These are phyloP conservation scores for Physcomitrellopsis africana DNA, from an alignment of 225 moss, liverwort and hornwort genomes.

Conservation along the genomic window DNA sequence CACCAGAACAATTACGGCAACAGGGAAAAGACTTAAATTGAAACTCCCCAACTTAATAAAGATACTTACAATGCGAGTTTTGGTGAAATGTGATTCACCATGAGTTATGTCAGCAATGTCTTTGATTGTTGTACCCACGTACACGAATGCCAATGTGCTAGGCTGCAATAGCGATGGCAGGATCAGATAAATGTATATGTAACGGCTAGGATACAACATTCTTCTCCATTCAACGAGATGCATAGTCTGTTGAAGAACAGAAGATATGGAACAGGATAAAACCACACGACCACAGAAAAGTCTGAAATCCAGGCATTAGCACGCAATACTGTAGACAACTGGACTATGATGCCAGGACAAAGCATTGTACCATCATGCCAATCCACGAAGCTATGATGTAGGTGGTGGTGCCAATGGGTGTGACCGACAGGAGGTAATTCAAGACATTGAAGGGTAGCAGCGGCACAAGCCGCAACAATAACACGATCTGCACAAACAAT, in stretches of 20 bases:
- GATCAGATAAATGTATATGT: slow-evolving; percentile 4
- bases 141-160: slow-evolving; percentile 76
- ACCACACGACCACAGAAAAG: neutral
- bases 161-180: slow-evolving; percentile 56
- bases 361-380: slow-evolving; percentile 77
- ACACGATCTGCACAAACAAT: slow-evolving; percentile 57
- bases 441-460: slow-evolving; percentile 81
- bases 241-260: neutral
- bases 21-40: neutral
- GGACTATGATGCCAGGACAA: slow-evolving; percentile 10
- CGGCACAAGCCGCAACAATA: slow-evolving; percentile 80
- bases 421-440: slow-evolving; percentile 85
- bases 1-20: neutral
- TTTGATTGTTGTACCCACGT: slow-evolving; percentile 86
- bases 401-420: slow-evolving; percentile 66
- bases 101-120: slow-evolving; percentile 78
- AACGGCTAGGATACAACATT: neutral
- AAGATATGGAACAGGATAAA: neutral
- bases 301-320: no score
- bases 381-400: slow-evolving; percentile 82
- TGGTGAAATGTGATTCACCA: slow-evolving; percentile 67
- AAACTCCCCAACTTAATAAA: neutral
- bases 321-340: neutral
- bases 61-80: slow-evolving; percentile 58
- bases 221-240: neutral